Conservation (phyloP, 2,329 filamentous ascomycete species). For the Cryphonectria nitschkei region DNA sequence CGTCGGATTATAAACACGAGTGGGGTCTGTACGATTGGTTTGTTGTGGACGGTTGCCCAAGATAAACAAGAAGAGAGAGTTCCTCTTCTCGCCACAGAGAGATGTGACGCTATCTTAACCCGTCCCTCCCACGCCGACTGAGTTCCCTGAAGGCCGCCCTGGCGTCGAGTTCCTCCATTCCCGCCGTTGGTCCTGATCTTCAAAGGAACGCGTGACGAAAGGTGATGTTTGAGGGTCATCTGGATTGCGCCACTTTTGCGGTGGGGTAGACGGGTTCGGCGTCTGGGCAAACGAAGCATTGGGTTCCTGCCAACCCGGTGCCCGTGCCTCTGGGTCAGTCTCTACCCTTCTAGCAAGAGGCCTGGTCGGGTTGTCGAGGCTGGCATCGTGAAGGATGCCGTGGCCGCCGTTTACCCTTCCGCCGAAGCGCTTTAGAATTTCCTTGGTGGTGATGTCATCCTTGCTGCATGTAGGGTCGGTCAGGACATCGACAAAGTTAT, state of each 20-base stretch:
- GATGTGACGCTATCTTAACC: conserved; percentile 35
- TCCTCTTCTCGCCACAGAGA: conserved; percentile 11
- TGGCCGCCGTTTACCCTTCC: conserved; percentile 58
- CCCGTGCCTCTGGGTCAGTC: conserved; percentile 67
- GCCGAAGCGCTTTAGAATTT: conserved; percentile 92
- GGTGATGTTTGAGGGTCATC: conserved; percentile 50
- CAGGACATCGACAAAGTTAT: conserved; percentile 84
- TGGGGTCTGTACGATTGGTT: conserved; percentile 9
- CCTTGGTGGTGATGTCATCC: conserved; percentile 92
- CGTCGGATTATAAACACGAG: conserved; percentile 28
- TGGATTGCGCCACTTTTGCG: conserved; percentile 50
- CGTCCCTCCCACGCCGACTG: conserved; percentile 53
- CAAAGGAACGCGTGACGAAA: conserved; percentile 48
- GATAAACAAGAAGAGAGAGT: not conserved
- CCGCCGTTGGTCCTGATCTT: conserved; percentile 51
- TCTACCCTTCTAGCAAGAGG: conserved; percentile 71
- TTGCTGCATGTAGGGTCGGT: conserved; percentile 77
- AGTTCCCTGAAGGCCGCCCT: conserved; percentile 51
- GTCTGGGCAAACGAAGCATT: conserved; percentile 44
- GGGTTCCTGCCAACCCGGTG: conserved; percentile 69
- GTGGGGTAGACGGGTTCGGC: conserved; percentile 50
- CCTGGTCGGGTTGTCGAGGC: conserved; percentile 59
- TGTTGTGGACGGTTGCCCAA: not conserved
- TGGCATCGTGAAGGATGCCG: conserved; percentile 61
- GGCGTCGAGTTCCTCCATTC: conserved; percentile 64